Evolutionary conservation across 1,284 basidiomycete genomes (phyloP).

Genomic region (Pyrrhoderma lamaoense): DNA sequence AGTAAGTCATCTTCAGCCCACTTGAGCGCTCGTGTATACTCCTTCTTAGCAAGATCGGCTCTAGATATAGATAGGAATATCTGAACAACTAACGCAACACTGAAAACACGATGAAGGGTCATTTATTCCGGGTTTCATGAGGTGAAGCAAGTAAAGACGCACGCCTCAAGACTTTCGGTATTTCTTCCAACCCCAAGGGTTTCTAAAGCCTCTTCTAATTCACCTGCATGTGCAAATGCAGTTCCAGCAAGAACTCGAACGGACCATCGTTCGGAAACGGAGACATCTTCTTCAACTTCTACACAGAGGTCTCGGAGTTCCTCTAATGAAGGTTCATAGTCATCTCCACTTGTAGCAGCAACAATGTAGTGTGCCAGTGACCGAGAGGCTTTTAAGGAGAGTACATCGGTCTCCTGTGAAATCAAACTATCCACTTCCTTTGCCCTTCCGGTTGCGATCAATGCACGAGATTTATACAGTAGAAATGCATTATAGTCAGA

Average conservation of each 20-base stretch:
- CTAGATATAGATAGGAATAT: constrained; percentile 82
- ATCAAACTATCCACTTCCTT: constrained; percentile 47
- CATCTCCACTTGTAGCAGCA: constrained; percentile 33
- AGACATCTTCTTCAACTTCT: constrained; percentile 66
- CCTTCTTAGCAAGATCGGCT: constrained; percentile 78
- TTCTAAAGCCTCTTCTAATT: constrained; percentile 87
- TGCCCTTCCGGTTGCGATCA: constrained; percentile 69
- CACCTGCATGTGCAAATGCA: constrained; percentile 75
- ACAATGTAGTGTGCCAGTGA: constrained; percentile 65
- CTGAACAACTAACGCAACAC: constrained; percentile 76
- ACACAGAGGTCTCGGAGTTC: constrained; percentile 79
- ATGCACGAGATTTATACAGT: constrained; percentile 78
- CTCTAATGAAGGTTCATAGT: constrained; percentile 62
- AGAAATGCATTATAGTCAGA: constrained; percentile 57
- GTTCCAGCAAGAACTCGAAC: constrained; percentile 78
- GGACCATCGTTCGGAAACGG: constrained; percentile 50
- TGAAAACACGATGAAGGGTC: constrained; percentile 28
- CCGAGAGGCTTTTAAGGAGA: constrained; percentile 63
- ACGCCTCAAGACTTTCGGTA: constrained; percentile 82
- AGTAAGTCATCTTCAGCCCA: constrained; percentile 88
- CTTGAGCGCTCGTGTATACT: constrained; percentile 72
- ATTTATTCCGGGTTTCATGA: neutral
- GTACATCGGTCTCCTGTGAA: constrained; percentile 52
- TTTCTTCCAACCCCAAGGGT: constrained; percentile 67
- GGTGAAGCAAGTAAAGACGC: constrained; percentile 33